Evolutionary conservation across 2,329 filamentous ascomycete genomes (phyloP), one percentile per base, ranked within the genome.

Genomic region (Colletotrichum sp.): DNA sequence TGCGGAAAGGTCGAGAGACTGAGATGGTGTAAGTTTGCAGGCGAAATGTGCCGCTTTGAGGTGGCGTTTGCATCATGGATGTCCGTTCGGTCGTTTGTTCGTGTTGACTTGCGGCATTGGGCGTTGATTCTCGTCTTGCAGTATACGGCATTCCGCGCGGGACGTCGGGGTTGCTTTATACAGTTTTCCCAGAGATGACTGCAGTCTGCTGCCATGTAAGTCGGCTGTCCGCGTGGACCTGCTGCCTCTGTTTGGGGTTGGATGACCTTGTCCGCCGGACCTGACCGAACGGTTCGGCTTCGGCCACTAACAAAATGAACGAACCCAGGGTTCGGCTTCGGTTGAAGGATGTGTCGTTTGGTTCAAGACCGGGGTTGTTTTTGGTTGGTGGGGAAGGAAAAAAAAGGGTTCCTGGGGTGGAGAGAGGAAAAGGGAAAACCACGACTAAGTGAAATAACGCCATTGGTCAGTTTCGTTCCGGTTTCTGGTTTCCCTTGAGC

Each of bases 361-460:
- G 21, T 57, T 6, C 52, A 57, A 24, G 52, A 2, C 30, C 28
- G 44, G 65, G 18, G 52, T 57, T 8, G 21, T 60, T 60, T 32
- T 24, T 64, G 60, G 60, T 64, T 64, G 60, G 26, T 57, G 52
- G 52, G 13, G 21, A 57, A 26, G 3, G 24, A 24, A 57, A 57
- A 57, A 21, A 13, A 28, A 21, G 6, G 60, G 8, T 59, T 57
- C 21, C 3, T 24, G 52, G 24, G 8, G 52, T 57, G n/a, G 52
- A 57, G 52, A 5, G n/a, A 55, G 49, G 21, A 1, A 55, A 55
- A 4, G n/a, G 18, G 24, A 74, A 65, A 60, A 44, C 30, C n/a
- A 68, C 62, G 69, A 76, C 69, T 76, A 73, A 68, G 52, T 59
- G 57, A 76, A 76, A 73, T 49, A 76, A 62, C 57, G n/a, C 63